A percentile compares a stretch with the other conserved stretches of the same genome.
Conservation (phyloP, 495 filamentous ascomycete genomes). For the Aspergillus heteromorphus region DNA sequence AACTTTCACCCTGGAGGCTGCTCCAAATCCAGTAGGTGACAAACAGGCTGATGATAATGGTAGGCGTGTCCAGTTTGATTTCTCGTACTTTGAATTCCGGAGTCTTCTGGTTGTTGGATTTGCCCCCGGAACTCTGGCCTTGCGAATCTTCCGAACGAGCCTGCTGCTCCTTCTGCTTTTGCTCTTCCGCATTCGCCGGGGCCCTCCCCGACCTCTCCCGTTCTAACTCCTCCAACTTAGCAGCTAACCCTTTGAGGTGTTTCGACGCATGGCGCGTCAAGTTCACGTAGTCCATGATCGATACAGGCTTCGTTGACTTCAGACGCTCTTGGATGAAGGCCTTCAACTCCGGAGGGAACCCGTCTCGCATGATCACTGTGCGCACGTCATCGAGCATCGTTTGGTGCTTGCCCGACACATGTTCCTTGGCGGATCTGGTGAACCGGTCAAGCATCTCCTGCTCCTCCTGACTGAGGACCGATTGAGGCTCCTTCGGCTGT, state of each 20-base stretch:
- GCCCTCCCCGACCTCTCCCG: constrained; percentile 32
- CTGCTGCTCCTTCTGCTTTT: constrained; percentile 10
- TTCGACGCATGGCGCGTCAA: constrained; percentile 33
- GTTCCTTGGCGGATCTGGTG: constrained; percentile 25
- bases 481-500: constrained; percentile 22
- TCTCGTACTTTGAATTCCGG: constrained; percentile 24
- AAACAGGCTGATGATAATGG: constrained; percentile 51
- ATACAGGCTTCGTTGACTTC: constrained; percentile 22
- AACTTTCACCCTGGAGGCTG: constrained; percentile 58
- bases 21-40: constrained; percentile 59
- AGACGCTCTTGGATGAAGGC: constrained; percentile 28
- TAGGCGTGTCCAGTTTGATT: constrained; percentile 52
- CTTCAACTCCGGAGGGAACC: constrained; percentile 28
- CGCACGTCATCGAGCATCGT: constrained; percentile 27
- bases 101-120: constrained; percentile 19
- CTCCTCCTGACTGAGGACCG: constrained; percentile 32
- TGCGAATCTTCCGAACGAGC: constrained; percentile 9
- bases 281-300: constrained; percentile 35
- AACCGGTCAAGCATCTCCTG: constrained; percentile 30
- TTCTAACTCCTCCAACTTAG: constrained; percentile 45
- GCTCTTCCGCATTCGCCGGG: constrained; percentile 15
- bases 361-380: constrained; percentile 25
- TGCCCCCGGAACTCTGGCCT: constrained; percentile 23
- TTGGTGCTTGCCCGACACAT: constrained; percentile 24
- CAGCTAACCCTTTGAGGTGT: constrained; percentile 38